phyloP scores from a whole-genome alignment of 176 grass and related monocot species.

The Leersia perrieri region DNA sequence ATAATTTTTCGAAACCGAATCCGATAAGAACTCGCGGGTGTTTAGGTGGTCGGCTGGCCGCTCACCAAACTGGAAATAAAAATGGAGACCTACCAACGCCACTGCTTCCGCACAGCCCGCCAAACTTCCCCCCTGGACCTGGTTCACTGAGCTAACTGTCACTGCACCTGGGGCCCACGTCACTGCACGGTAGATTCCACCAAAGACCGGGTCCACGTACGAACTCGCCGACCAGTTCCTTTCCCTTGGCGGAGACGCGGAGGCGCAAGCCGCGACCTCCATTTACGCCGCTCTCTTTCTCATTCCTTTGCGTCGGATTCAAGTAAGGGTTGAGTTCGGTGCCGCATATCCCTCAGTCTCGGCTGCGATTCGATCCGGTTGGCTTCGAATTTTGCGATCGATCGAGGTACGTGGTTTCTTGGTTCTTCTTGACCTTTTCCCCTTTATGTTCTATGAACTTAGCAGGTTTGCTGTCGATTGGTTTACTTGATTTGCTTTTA shows the following conservation, averaged over 20 bases:
- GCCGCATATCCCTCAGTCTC: background rate
- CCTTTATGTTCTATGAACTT: background rate
- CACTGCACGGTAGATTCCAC: background rate
- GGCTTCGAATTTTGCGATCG: background rate
- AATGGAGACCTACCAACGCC: background rate
- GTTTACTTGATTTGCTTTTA: background rate
- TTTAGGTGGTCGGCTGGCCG: background rate
- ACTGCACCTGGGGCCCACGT: background rate
- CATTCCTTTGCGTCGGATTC: constrained; percentile 1
- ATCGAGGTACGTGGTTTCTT: constrained; percentile 12
- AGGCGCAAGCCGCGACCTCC: constrained; percentile 22
- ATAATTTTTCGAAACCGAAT: background rate
- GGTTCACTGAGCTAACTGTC: too few species aligned
- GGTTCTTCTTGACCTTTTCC: background rate
- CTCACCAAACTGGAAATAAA: constrained; percentile 27
- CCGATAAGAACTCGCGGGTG: background rate
- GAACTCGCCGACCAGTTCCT: background rate
- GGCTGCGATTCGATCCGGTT: background rate
- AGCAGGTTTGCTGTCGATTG: background rate
- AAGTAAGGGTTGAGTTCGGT: background rate
- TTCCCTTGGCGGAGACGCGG: constrained; percentile 31
- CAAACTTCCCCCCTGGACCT: too few species aligned
- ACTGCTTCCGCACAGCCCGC: constrained; percentile 3
- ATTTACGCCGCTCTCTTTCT: background rate
- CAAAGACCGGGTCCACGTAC: background rate